Conservation (phyloP, 2,329 filamentous ascomycete species). For the Curvularia sp. region DNA sequence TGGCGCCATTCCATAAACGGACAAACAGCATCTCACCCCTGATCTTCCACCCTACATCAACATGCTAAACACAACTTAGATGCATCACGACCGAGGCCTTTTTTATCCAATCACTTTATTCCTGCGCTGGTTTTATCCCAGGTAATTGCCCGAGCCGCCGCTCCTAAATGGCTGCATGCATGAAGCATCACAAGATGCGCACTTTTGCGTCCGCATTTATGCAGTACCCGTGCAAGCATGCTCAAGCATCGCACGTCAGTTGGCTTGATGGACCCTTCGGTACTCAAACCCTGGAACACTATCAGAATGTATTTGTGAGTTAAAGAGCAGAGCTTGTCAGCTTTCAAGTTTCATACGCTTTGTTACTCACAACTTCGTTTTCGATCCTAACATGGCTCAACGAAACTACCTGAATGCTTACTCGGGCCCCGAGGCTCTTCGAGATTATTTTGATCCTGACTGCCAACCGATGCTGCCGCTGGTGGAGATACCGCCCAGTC, state of each 20-base stretch:
- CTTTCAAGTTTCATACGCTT: background rate
- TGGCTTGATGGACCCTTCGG: background rate
- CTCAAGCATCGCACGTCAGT: background rate
- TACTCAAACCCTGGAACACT: background rate
- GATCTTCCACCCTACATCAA: background rate
- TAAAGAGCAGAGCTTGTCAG: constrained; percentile 6
- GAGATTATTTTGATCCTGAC: constrained; percentile 67
- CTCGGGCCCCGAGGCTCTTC: constrained; percentile 63
- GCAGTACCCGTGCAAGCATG: background rate
- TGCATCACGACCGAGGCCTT: background rate
- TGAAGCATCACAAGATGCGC: background rate
- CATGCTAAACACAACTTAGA: background rate
- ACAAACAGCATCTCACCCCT: background rate
- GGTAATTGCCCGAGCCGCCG: background rate
- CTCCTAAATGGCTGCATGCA: background rate
- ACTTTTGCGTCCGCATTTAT: background rate
- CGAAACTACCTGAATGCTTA: constrained; percentile 59
- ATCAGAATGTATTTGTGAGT: background rate
- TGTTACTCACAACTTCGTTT: background rate
- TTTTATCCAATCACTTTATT: background rate
- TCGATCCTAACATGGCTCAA: constrained; percentile 15
- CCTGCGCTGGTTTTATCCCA: background rate
- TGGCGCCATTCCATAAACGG: background rate
- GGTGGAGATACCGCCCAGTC: constrained; percentile 64
- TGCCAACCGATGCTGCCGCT: constrained; percentile 65